Evolutionary conservation across 345 rosid genomes (phyloP), one percentile per base, ranked within the genome.

Genomic region (Linum usitatissimum): DNA sequence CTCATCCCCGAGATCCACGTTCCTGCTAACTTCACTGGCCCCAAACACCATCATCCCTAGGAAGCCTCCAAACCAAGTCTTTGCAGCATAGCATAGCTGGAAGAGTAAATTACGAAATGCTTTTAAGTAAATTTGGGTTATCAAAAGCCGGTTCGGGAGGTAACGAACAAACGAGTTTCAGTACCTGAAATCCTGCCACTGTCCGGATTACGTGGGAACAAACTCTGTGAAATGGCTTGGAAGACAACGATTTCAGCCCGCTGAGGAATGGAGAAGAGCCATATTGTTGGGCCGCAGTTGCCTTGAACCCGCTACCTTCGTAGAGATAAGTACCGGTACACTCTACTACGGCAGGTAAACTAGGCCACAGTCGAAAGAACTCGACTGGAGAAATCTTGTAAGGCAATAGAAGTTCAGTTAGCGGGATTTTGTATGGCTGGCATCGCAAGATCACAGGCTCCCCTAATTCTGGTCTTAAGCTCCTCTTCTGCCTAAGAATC

Each of bases 1-100:
- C 76, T 90, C 99, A 7, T 93, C 99, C 12, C 97, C 99, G 51
- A 93, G 79, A 65, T 93, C 99, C 68, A 93, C 91, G 66, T 93
- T 90, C 76, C 99, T 83, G 82, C 97, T 93, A 59, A 93, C 94
- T 80, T 93, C 99, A 81, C 96, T 93, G 66, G 99, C 96, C 66
- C 99, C 99, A 72, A 93, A 89, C 36, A 93, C 71, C 97, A 87
- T 93, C 94, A 93, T 68, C 36, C 97, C 96, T 71, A 92, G 62
- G 73, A 87, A 89, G 61, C 97, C 97, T 62, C 97, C 97, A 71
- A 82, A 85, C 98, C 97, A 92, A 53, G 97, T 92, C 75, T 92
- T 92, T 62, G 97, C 99, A 64, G 96, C 94, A 72, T 84, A 87
- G 67, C 99, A 92, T 71, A 87, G 90, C 99, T 89, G 28, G 86